Percentiles rank a stretch among this genome's conserved stretches.
Conservation (phyloP, 2,329 filamentous ascomycete species). For the Clonostachys sp. region DNA sequence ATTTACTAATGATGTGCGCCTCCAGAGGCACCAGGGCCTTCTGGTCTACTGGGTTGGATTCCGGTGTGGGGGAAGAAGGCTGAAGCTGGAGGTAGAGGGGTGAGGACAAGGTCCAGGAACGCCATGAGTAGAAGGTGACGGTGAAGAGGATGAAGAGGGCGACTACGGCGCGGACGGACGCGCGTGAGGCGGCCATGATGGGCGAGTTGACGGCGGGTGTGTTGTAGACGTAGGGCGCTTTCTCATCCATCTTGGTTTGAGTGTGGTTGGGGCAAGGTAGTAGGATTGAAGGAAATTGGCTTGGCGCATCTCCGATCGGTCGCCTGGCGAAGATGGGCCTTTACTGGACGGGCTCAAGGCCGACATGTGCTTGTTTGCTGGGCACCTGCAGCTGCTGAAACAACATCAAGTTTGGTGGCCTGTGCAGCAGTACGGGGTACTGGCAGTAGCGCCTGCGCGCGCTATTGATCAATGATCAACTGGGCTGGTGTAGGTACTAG, state of each 20-base stretch:
- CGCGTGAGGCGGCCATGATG: conserved; percentile 14
- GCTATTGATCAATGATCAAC: too few species aligned
- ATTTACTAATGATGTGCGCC: conserved; percentile 96
- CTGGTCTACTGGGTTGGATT: background rate
- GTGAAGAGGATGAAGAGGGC: conserved; percentile 13
- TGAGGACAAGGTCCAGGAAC: background rate
- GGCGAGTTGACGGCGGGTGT: conserved; percentile 2
- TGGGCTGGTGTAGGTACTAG: too few species aligned
- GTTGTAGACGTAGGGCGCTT: conserved; percentile 9
- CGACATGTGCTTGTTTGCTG: background rate
- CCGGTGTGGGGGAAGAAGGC: too few species aligned
- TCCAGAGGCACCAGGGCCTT: conserved; percentile 65
- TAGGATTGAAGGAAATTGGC: too few species aligned
- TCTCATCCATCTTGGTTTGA: conserved; percentile 21
- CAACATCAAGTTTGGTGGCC: too few species aligned
- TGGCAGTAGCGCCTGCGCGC: too few species aligned
- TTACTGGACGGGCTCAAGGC: background rate
- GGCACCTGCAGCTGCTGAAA: too few species aligned
- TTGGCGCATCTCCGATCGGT: too few species aligned
- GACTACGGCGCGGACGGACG: conserved; percentile 10
- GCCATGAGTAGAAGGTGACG: conserved; percentile 1
- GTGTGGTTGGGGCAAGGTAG: too few species aligned
- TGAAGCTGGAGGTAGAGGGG: background rate
- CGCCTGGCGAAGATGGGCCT: too few species aligned
- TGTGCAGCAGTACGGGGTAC: too few species aligned